phyloP scores from a whole-genome alignment of 768 basidiomycete genomes.

The Collybiopsis confluens region DNA sequence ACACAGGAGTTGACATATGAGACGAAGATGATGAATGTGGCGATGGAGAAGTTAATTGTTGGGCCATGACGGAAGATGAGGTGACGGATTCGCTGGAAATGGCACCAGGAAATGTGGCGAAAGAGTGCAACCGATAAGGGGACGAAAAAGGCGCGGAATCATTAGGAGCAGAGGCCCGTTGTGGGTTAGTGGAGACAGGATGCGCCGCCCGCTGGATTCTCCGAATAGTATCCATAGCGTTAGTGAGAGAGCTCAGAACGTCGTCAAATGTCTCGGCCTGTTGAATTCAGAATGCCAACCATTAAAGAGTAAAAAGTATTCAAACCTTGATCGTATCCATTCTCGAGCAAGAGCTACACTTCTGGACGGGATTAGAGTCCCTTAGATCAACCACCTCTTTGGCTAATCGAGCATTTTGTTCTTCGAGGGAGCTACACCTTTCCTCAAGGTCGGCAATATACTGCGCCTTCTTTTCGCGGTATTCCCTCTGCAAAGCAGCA shows the following conservation, averaged over 20 bases:
- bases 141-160: no score
- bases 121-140: neutral
- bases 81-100: neutral
- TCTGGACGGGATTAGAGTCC: neutral
- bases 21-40: neutral
- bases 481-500: conserved; percentile 3
- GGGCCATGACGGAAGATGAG: neutral
- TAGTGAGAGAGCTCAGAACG: neutral
- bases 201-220: neutral
- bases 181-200: no score
- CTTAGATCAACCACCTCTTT: neutral
- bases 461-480: neutral
- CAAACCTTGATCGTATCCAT: neutral
- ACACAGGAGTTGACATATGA: neutral
- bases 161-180: no score
- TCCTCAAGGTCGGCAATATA: conserved; percentile 7
- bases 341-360: neutral
- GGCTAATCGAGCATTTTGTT: conserved; percentile 3
- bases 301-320: neutral
- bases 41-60: no score
- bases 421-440: conserved; percentile 1
- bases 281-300: neutral
- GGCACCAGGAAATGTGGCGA: neutral
- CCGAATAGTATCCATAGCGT: neutral
- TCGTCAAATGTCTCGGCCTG: neutral